Percentiles rank a stretch among this genome's conserved stretches.
Conservation (phyloP, 164 flowering plant genomes). For the Amborella trichopoda region DNA sequence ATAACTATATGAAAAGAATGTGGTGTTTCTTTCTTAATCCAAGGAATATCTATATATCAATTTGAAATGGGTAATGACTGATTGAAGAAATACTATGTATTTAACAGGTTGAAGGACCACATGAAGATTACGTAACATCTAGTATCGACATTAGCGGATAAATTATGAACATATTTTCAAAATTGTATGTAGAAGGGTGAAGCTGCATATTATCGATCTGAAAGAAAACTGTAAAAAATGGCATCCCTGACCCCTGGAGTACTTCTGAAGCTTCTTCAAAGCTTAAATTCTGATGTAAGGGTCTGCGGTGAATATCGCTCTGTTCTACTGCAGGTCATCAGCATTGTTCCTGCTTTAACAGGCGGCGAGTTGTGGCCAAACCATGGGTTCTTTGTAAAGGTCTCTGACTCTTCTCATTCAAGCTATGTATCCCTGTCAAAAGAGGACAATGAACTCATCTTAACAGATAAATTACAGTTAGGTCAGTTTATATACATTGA, state of each 20-base stretch:
- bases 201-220: no score
- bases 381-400: constrained; percentile 90
- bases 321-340: constrained; percentile 77
- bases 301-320: constrained; percentile 83
- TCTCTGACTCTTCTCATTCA: constrained; percentile 94
- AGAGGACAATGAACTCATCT: constrained; percentile 77
- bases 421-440: constrained; percentile 66
- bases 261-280: constrained; percentile 74
- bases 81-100: no score
- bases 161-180: no score
- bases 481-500: constrained; percentile 95
- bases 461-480: constrained; percentile 70
- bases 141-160: no score
- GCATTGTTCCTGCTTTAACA: constrained; percentile 84
- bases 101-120: no score
- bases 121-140: no score
- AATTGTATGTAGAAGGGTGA: no score
- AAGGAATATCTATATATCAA: no score
- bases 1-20: no score
- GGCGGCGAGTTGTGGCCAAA: constrained; percentile 92
- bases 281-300: constrained; percentile 46
- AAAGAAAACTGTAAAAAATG: no score
- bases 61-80: no score
- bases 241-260: constrained; percentile 90
- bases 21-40: no score